A percentile compares a stretch with the other conserved stretches of the same genome.
Conservation (phyloP, 129 eudicot species). For the Heracleum sosnowskyi region DNA sequence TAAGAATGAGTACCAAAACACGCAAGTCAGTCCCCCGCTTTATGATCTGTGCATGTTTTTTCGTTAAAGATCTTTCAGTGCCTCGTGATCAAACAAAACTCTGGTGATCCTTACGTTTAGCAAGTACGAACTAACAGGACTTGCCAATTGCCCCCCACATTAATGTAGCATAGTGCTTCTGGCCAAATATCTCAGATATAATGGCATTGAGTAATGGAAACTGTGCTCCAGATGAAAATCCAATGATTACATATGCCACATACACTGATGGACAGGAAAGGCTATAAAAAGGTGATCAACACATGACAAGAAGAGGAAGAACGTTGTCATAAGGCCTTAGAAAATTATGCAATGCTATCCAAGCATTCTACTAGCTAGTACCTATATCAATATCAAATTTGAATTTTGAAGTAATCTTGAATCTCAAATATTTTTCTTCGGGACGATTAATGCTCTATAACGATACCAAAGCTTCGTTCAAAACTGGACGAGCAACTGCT, state of each 20-base stretch:
- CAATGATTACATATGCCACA: constrained; percentile 57
- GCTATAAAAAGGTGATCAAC: constrained; percentile 56
- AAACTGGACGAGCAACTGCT: no score
- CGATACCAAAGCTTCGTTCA: no score
- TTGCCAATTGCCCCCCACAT: constrained; percentile 64
- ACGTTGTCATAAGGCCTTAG: constrained; percentile 74
- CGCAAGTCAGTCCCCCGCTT: constrained; percentile 59
- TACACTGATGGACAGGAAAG: constrained; percentile 51
- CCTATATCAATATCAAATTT: no score
- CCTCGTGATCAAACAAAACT: constrained; percentile 54
- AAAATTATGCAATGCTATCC: no score
- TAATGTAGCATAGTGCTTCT: constrained; percentile 58
- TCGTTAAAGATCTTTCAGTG: constrained; percentile 38
- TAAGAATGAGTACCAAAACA: constrained; percentile 52
- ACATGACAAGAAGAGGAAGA: constrained; percentile 43
- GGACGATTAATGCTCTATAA: no score
- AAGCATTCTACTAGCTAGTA: no score
- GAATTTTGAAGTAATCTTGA: no score
- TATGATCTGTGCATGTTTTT: constrained; percentile 39
- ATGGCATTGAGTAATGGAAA: constrained; percentile 54
- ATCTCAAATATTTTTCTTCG: no score
- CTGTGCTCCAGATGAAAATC: constrained; percentile 80
- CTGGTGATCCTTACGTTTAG: constrained; percentile 67
- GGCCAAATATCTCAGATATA: constrained; percentile 76
- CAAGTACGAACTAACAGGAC: constrained; percentile 70